Evolutionary conservation across 768 basidiomycete species (phyloP).

Genomic region (Cystobasidium onofrii): DNA sequence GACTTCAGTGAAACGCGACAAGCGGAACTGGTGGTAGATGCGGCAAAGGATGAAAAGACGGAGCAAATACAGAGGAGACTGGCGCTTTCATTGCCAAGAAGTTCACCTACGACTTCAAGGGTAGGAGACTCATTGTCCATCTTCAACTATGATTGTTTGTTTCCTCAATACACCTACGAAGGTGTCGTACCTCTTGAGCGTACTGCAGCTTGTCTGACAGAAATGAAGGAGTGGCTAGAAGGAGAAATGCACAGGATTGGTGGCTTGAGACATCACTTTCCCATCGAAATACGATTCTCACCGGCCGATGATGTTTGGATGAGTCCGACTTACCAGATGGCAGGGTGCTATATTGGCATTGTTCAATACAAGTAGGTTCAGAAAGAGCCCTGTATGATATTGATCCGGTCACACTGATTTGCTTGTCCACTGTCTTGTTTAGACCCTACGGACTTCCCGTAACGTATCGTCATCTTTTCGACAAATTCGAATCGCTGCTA

Average conservation of each 20-base stretch:
- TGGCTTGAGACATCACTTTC: slow-evolving; percentile 81
- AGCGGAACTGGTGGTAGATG: background rate
- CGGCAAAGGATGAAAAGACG: slow-evolving; percentile 3
- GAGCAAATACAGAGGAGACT: background rate
- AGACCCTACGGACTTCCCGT: slow-evolving; percentile 30
- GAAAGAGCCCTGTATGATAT: background rate
- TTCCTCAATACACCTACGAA: slow-evolving; percentile 68
- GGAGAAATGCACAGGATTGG: slow-evolving; percentile 58
- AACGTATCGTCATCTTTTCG: slow-evolving; percentile 69
- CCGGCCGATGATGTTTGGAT: slow-evolving; percentile 87
- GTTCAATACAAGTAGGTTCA: slow-evolving; percentile 81
- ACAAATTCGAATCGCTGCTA: slow-evolving; percentile 65
- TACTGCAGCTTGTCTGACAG: slow-evolving; percentile 60
- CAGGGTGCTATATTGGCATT: slow-evolving; percentile 90
- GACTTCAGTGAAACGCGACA: background rate
- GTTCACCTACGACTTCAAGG: slow-evolving; percentile 12
- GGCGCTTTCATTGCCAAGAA: background rate
- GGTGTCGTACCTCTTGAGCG: slow-evolving; percentile 76
- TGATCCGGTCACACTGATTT: background rate
- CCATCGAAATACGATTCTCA: slow-evolving; percentile 84
- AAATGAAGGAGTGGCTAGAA: slow-evolving; percentile 64
- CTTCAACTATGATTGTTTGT: slow-evolving; percentile 84
- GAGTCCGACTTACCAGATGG: slow-evolving; percentile 69
- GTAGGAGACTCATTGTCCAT: slow-evolving; percentile 72
- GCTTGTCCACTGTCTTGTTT: background rate